phyloP scores from a whole-genome alignment of 179 eudicot genomes.

The Actinidia arguta region DNA sequence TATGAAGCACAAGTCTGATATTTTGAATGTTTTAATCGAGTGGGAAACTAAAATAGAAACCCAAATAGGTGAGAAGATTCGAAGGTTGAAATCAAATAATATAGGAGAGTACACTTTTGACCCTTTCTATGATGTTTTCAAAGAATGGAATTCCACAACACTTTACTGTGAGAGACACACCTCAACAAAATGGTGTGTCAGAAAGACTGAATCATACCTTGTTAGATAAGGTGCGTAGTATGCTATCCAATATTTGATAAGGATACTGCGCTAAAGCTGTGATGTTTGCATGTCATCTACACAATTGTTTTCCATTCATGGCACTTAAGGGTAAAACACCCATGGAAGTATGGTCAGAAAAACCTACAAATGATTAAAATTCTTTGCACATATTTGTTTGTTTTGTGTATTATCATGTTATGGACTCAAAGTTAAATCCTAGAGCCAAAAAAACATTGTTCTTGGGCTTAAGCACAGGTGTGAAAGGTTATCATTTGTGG shows the following conservation, averaged over 20 bases:
- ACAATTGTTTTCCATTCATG: neutral
- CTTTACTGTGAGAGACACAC: neutral
- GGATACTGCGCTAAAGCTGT: conserved; percentile 13
- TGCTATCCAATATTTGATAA: neutral
- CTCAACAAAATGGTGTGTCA: conserved; percentile 21
- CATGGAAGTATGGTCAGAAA: conserved; percentile 9
- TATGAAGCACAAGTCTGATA: no score
- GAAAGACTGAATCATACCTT: neutral
- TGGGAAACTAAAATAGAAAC: neutral
- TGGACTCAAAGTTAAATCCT: neutral
- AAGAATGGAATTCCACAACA: conserved; percentile 5
- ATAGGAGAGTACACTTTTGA: neutral
- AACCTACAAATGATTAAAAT: conserved; percentile 1
- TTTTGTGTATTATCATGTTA: neutral
- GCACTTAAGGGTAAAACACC: conserved; percentile 6
- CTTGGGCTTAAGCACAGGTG: neutral
- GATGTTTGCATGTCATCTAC: neutral
- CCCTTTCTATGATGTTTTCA: neutral
- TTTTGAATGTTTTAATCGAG: no score
- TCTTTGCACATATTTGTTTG: neutral
- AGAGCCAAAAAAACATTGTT: neutral
- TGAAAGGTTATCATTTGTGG: neutral
- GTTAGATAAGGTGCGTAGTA: conserved; percentile 10
- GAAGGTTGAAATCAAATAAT: conserved; percentile 2
- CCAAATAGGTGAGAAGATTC: neutral